phyloP scores from a whole-genome alignment of 257 asterid genomes.

The Fraxinus cuspidata region DNA sequence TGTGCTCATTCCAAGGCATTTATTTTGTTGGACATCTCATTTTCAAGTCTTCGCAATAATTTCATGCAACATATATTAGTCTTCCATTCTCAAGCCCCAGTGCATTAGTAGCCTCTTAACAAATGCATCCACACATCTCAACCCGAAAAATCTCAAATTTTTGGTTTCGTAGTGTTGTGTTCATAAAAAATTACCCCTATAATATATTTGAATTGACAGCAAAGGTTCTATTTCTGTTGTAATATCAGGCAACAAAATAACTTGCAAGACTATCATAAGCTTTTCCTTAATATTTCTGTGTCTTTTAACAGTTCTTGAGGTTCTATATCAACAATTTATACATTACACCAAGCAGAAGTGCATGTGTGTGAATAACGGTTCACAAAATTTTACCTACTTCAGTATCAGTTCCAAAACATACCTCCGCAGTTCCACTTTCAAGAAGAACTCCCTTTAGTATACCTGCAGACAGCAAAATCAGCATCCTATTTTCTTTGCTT shows the following conservation, averaged over 20 bases:
- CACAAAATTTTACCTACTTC: not conserved
- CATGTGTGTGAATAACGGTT: not conserved
- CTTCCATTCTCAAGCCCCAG: too few relatives aligned
- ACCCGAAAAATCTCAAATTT: not conserved
- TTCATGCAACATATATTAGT: not conserved
- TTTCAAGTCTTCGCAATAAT: not conserved
- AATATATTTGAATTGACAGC: too few relatives aligned
- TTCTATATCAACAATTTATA: not conserved
- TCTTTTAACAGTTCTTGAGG: not conserved
- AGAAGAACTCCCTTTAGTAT: constrained; percentile 88
- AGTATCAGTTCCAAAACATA: constrained; percentile 24
- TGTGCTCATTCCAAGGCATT: too few relatives aligned
- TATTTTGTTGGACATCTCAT: too few relatives aligned
- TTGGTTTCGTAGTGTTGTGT: too few relatives aligned
- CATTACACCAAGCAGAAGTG: too few relatives aligned
- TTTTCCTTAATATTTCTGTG: not conserved
- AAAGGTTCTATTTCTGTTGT: not conserved
- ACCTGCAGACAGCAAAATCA: constrained; percentile 52
- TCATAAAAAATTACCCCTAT: too few relatives aligned
- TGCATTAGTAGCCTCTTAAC: not conserved
- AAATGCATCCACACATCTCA: not conserved
- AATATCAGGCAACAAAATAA: not conserved
- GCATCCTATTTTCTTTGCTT: not conserved
- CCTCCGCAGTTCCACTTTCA: constrained; percentile 97
- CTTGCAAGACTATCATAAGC: not conserved